Conservation (phyloP, 2,329 filamentous ascomycete species). For the Neofusicoccum laricinum region DNA sequence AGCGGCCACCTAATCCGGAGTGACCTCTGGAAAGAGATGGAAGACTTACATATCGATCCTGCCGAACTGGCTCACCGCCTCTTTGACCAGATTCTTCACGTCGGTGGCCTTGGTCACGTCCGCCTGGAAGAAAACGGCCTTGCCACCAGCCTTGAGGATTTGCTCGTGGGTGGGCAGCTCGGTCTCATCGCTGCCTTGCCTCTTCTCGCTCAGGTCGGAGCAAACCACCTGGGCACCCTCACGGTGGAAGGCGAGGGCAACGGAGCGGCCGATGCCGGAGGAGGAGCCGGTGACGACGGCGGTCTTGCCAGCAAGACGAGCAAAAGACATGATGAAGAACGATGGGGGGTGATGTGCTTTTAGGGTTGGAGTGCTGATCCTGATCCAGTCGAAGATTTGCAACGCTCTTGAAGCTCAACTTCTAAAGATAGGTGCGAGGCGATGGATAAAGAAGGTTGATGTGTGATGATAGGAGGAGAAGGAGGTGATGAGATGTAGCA, state of each 20-base stretch:
- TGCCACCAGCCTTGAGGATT: constrained; percentile 17
- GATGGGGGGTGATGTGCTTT: not conserved
- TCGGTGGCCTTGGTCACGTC: constrained; percentile 27
- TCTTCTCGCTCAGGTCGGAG: constrained; percentile 18
- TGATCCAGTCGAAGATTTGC: constrained; percentile 7
- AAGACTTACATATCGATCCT: constrained; percentile 30
- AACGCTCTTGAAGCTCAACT: not conserved
- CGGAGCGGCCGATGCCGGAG: constrained; percentile 31
- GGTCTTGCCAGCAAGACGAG: constrained; percentile 20
- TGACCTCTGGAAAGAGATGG: not conserved
- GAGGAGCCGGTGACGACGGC: constrained; percentile 33
- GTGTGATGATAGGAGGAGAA: constrained; percentile 8
- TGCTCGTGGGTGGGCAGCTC: constrained; percentile 18
- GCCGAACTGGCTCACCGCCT: constrained; percentile 29
- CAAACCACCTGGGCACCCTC: constrained; percentile 24
- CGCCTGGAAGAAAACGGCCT: constrained; percentile 24
- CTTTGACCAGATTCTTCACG: constrained; percentile 22
- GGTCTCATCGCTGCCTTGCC: not conserved
- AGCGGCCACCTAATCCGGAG: not conserved
- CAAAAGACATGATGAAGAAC: not conserved
- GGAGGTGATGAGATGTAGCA: not conserved
- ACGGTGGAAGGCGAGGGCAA: not conserved
- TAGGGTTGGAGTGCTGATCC: constrained; percentile 4
- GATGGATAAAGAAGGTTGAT: not conserved
- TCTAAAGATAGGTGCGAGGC: not conserved